Evolutionary conservation across 495 filamentous ascomycete genomes (phyloP).

Genomic region (Tuber brumale): DNA sequence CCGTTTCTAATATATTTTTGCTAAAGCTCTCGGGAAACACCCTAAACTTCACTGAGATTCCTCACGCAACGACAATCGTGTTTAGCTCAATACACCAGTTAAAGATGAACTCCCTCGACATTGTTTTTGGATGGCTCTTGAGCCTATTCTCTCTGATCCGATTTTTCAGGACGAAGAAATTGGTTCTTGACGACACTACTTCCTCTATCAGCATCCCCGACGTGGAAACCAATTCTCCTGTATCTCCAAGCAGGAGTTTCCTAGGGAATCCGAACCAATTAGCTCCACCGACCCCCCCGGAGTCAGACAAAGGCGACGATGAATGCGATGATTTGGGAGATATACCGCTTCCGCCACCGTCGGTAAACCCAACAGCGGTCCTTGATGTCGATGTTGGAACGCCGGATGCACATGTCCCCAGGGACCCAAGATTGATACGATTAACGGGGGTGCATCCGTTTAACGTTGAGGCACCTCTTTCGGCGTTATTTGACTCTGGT

Average conservation of each 20-base stretch:
- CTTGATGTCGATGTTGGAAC: conserved; percentile 72
- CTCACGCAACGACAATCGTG: neutral
- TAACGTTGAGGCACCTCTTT: conserved; percentile 85
- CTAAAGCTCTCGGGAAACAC: neutral
- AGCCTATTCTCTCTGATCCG: conserved; percentile 9
- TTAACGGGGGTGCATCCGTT: conserved; percentile 90
- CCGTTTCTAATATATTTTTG: neutral
- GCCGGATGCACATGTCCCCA: conserved; percentile 76
- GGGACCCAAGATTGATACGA: conserved; percentile 79
- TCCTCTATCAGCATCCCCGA: neutral
- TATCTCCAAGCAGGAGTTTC: neutral
- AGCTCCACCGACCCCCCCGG: conserved; percentile 34
- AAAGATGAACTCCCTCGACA: conserved; percentile 6
- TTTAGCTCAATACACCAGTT: neutral
- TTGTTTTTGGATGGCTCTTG: conserved; percentile 11
- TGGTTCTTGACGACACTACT: neutral
- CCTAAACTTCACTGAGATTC: neutral
- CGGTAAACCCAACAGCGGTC: conserved; percentile 55
- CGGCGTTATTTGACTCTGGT: conserved; percentile 71
- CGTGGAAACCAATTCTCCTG: neutral
- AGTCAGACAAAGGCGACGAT: conserved; percentile 32
- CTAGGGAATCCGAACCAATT: neutral
- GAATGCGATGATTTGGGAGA: conserved; percentile 40
- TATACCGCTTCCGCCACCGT: conserved; percentile 67
- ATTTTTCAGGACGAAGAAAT: conserved; percentile 1